These are phyloP conservation scores for Tolypocladium sp. DNA, from an alignment of 2,329 filamentous ascomycete species.

Conservation along the genomic window DNA sequence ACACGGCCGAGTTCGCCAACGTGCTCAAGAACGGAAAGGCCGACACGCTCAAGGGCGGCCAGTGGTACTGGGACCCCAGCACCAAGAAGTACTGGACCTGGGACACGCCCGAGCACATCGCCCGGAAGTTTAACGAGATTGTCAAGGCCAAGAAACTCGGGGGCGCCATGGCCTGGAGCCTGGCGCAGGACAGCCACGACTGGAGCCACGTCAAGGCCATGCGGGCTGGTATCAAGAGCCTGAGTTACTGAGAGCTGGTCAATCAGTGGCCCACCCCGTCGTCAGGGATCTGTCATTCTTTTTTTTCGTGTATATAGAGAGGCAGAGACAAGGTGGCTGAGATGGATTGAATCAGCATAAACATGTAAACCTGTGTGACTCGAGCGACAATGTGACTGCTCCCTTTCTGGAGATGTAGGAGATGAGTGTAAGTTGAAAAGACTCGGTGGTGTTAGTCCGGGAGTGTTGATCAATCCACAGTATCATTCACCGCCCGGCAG, in stretches of 20 bases:
- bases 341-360: neutral
- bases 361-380: neutral
- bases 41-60: constrained; percentile 39
- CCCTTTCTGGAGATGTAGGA: neutral
- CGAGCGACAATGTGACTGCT: neutral
- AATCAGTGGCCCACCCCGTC: neutral
- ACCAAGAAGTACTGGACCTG: constrained; percentile 44
- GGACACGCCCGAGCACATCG: constrained; percentile 41
- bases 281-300: neutral
- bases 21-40: constrained; percentile 31
- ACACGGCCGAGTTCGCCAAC: constrained; percentile 24
- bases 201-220: constrained; percentile 34
- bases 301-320: neutral
- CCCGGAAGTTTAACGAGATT: constrained; percentile 35
- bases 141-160: constrained; percentile 31
- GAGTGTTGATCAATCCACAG: neutral
- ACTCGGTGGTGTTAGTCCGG: neutral
- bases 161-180: constrained; percentile 44
- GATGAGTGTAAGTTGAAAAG: neutral
- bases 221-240: constrained; percentile 12
- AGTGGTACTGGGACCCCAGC: constrained; percentile 42
- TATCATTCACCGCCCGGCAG: constrained; percentile 38
- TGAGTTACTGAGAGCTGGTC: neutral
- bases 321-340: neutral
- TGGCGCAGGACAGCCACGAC: constrained; percentile 37